These are phyloP conservation scores for Aspergillus wentii DNA, from an alignment of 495 filamentous ascomycete genomes.

Conservation along the genomic window DNA sequence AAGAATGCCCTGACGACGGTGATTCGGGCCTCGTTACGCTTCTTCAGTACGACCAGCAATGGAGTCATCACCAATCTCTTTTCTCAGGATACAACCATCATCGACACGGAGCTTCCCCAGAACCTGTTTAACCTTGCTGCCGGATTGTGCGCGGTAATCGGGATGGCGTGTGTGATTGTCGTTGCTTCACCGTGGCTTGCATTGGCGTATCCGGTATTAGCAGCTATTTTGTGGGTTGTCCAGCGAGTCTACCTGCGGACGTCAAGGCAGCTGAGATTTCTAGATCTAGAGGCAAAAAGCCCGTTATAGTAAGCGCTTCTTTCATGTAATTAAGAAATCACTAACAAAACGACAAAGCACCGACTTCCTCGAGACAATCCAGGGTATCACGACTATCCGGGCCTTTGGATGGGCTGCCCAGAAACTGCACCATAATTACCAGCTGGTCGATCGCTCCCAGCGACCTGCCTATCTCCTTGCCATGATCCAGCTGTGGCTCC, in stretches of 20 bases:
- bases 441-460: conserved; percentile 32
- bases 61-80: conserved; percentile 38
- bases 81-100: conserved; percentile 38
- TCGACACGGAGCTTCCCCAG: conserved; percentile 31
- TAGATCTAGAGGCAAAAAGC: conserved; percentile 43
- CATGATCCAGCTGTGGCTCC: conserved; percentile 42
- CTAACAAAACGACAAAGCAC: no score
- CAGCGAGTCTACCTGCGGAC: conserved; percentile 52
- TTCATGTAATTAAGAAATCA: no score
- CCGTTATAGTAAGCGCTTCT: no score
- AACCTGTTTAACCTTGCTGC: background rate
- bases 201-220: conserved; percentile 23
- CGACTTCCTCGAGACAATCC: conserved; percentile 37
- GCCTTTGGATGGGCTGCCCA: conserved; percentile 32
- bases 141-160: conserved; percentile 11
- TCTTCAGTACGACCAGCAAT: conserved; percentile 35
- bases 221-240: conserved; percentile 32
- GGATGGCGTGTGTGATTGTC: conserved; percentile 26
- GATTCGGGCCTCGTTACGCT: conserved; percentile 18
- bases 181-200: conserved; percentile 27
- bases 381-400: conserved; percentile 35
- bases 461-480: conserved; percentile 38
- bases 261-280: conserved; percentile 44
- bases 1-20: conserved; percentile 7
- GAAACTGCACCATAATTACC: conserved; percentile 9